Evolutionary conservation across 2,329 filamentous ascomycete species (phyloP), one percentile per base, ranked within the genome.

Genomic region (Epichloe amarillans): DNA sequence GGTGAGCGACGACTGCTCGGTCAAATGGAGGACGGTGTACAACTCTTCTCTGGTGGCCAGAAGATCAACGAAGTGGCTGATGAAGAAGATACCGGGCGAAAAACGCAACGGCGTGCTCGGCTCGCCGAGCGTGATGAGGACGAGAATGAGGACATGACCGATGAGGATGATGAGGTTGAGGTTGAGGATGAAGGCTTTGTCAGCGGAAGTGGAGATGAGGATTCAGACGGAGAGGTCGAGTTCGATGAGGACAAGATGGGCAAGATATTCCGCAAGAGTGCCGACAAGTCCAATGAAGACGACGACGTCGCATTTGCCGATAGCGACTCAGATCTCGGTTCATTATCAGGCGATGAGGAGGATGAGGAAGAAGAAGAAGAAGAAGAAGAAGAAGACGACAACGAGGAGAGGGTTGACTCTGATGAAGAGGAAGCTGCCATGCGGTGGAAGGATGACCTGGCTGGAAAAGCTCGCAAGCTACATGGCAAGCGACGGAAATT

Each of bases 291-390:
- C 38, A 74, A 63, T 21, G 72, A 72, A 11, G 79, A 81, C 23
- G 86, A 82, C 33, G 88, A 95, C 50, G 61, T 97, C 52, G 88
- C 83, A 1, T 98, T 96, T 70, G 93, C 93, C 14, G 93, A 98
- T 62, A 95, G 88, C 61, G 94, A 98, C 66, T 98, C 93, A 0
- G 94, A 98, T 64, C 75, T 98, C 4, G 93, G 93, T 6, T 95
- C 91, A 3, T 68, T 96, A 55, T 95, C 88, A 2, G 72, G 72
- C 1, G 67, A 26, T 26, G 26, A 66, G 0, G 70, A 71, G 4
- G 69, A 68, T 0, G 71, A 72, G 2, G 67, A 66, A 0, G 69
- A 71, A 3, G 70, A 69, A 0, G 72, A 69, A 5, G 71, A 70
- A 0, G 72, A 69, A 5, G 71, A 71, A 0, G 75, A 79, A 0